Evolutionary conservation across 2,329 filamentous ascomycete species (phyloP).

Genomic region (Ophiostoma australiae): DNA sequence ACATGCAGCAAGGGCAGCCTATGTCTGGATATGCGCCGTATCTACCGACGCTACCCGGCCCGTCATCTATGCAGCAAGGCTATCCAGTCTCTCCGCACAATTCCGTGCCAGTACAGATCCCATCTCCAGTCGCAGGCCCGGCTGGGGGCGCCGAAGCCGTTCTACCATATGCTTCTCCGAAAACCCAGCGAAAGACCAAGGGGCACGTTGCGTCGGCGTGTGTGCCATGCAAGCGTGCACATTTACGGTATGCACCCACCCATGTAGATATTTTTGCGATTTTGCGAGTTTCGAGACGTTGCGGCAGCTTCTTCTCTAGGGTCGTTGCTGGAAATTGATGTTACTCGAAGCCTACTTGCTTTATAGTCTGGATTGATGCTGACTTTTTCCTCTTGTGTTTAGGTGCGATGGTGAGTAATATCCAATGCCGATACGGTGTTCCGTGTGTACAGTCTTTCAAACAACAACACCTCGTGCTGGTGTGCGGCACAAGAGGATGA

Average conservation of each 20-base stretch:
- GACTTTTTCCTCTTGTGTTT: neutral
- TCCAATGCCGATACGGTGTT: neutral
- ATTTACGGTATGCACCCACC: constrained; percentile 55
- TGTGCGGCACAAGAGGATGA: too few species aligned
- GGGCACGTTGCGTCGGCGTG: constrained; percentile 81
- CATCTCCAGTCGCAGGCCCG: constrained; percentile 39
- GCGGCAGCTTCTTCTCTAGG: neutral
- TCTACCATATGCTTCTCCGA: constrained; percentile 50
- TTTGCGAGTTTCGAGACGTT: neutral
- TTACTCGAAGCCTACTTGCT: neutral
- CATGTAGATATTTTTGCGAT: neutral
- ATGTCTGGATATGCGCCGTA: constrained; percentile 33
- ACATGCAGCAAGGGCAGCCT: constrained; percentile 28
- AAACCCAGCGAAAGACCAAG: constrained; percentile 64
- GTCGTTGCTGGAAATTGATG: neutral
- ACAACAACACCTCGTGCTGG: too few species aligned
- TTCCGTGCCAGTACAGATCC: constrained; percentile 41
- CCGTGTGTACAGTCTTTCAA: neutral
- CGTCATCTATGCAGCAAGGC: constrained; percentile 25
- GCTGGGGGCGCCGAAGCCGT: constrained; percentile 27
- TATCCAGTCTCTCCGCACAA: constrained; percentile 28
- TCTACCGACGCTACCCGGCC: constrained; percentile 29
- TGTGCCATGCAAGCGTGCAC: constrained; percentile 78
- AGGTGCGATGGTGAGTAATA: constrained; percentile 23
- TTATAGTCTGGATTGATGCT: neutral